Evolutionary conservation across 2,329 filamentous ascomycete genomes (phyloP), one percentile per base, ranked within the genome.

Genomic region (Emergomyces pasteurianus): DNA sequence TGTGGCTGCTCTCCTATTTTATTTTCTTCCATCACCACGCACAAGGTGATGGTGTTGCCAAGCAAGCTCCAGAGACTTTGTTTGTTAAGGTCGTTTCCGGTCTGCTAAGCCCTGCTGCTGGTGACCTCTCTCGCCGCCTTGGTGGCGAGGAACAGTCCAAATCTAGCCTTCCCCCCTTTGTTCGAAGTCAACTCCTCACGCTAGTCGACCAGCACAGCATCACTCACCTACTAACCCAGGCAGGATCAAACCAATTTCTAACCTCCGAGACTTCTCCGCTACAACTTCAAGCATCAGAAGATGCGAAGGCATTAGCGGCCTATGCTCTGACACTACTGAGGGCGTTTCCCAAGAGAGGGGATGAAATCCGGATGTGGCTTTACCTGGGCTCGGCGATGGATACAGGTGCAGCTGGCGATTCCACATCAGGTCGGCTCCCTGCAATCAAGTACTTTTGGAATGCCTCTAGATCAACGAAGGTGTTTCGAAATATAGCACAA

Each of bases 281-380:
- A 18, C 58, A 69, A 67, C 63, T 74, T 65, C 69, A 77, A 68
- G 68, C 78, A 26, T 75, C 77, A 8, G 78, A 82, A 61, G 83
- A 88, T 69, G 86, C 89, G 1, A 88, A 87, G 66, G 77, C 90
- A 14, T 78, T 96, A 46, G 90, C 92, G 14, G 90, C 88, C 34
- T 97, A 96, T 70, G 90, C 91, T 2, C 79, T 97, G 46, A 92
- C 89, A 0, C 77, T 99, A 2, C 78, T 97, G 3, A 84, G 89
- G 62, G 92, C 91, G 67, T 97, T 97, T 65, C 91, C 92, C 9
- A 78, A 81, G 7, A 82, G 85, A 62, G 86, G 86, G 3, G 92
- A 96, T 69, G 91, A 96, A 62, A 95, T 96, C 63, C 87, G 92
- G 26, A 95, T 97, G 90, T 92, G 90, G 77, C 79, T 97, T 0